A percentile compares a stretch with the other conserved stretches of the same genome.
Evolutionary conservation across 305 asterid genomes (phyloP).

Genomic region (Rubia peregrina): DNA sequence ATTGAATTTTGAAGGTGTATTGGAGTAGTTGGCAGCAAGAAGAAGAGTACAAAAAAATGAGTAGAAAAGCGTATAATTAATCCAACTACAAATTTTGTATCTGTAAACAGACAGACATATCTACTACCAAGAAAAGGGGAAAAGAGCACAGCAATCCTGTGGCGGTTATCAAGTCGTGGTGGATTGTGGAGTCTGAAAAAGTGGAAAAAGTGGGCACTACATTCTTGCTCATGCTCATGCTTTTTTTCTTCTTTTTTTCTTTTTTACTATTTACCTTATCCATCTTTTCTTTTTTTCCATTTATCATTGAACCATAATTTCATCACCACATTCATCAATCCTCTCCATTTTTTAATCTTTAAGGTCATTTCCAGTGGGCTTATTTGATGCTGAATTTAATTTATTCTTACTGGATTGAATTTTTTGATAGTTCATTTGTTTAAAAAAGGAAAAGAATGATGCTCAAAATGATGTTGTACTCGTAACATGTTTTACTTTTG

Average conservation of each 20-base stretch:
- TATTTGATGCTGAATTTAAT: too few relatives aligned
- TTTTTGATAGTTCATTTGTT: too few relatives aligned
- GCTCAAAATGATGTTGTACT: too few relatives aligned
- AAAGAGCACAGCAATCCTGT: slow-evolving; percentile 58
- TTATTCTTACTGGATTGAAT: too few relatives aligned
- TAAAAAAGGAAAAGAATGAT: too few relatives aligned
- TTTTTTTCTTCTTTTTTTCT: not conserved
- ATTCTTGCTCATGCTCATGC: slow-evolving; percentile 1
- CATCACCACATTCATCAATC: too few relatives aligned
- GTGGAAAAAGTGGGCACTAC: slow-evolving; percentile 10
- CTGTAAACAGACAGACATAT: not conserved
- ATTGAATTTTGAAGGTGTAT: slow-evolving; percentile 9
- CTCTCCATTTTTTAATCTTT: too few relatives aligned
- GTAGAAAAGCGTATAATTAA: slow-evolving; percentile 8
- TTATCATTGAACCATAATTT: too few relatives aligned
- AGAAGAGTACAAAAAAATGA: slow-evolving; percentile 13
- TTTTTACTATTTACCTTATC: not conserved
- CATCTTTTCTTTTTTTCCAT: not conserved
- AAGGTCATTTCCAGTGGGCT: too few relatives aligned
- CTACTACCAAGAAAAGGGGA: slow-evolving; percentile 17
- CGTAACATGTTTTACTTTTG: too few relatives aligned
- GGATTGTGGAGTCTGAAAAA: slow-evolving; percentile 20
- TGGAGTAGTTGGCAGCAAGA: not conserved
- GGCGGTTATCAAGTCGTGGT: slow-evolving; percentile 53
- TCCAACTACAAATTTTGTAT: not conserved